Percentiles rank a stretch among this genome's conserved stretches.
Conservation (phyloP, 352 stramenopile genomes). For the Thraustochytrium sp. region DNA sequence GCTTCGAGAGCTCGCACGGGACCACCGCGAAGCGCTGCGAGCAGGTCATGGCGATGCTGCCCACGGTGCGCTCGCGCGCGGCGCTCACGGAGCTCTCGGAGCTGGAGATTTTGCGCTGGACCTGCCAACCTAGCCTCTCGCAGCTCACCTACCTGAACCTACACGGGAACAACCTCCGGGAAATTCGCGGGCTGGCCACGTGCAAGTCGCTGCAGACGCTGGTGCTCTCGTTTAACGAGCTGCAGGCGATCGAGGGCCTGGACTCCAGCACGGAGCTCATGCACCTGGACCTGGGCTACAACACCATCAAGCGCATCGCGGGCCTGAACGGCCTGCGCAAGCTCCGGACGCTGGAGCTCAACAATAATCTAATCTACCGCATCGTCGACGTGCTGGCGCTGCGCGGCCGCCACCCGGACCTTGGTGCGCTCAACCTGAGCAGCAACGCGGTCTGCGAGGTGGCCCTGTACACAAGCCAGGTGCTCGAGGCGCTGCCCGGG, state of each 20-base stretch:
- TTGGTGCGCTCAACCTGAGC: not conserved
- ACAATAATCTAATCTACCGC: slow-evolving; percentile 37
- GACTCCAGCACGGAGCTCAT: not conserved
- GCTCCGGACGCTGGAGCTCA: slow-evolving; percentile 2
- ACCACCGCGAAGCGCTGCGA: not conserved
- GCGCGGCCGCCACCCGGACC: not conserved
- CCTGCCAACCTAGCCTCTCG: not conserved
- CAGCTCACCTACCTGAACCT: slow-evolving; percentile 10
- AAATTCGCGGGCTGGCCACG: not conserved
- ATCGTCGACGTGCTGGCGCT: not conserved
- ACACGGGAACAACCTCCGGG: slow-evolving; percentile 12
- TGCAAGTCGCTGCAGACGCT: not conserved
- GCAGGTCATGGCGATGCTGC: not conserved
- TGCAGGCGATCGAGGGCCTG: not conserved
- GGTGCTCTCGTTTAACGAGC: slow-evolving; percentile 12
- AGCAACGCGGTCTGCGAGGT: slow-evolving; percentile 22
- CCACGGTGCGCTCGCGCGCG: not conserved
- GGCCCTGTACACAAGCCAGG: not conserved
- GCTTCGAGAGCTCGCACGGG: not conserved
- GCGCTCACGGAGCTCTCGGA: not conserved
- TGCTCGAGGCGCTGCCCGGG: not conserved
- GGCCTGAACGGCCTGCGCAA: not conserved
- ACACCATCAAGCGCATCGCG: not conserved
- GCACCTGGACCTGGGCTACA: slow-evolving; percentile 13
- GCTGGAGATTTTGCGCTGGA: not conserved